Base-by-base conservation (phyloP, 352 stramenopile genomes). In the Globisporangium heterothallicum region DNA sequence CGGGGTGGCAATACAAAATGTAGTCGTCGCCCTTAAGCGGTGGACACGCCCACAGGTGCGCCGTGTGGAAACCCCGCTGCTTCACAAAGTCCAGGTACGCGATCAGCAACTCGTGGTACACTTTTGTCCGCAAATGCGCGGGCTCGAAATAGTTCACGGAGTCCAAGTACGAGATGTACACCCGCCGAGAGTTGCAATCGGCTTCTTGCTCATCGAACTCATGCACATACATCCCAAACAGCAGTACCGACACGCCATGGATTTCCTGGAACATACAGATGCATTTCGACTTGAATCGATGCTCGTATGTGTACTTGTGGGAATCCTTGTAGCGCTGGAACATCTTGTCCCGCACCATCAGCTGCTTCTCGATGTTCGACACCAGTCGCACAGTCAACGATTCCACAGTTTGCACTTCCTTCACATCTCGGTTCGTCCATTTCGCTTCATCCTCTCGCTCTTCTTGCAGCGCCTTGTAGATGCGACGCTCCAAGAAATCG, bases 151-250 rank as follows among this genome's bases (percentile, higher is more conserved):
- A 99, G 59, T 99, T 96, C n/a, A 99, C 96, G 36, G 92, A 98
- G 71, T 99, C 98, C 46, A 99, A 72, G 65, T 99, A 99, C 27
- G 95, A 98, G 45, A 99, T 95, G 70, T 99, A 99, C 30, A 98
- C 89, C 18, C 89, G 85, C 2, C 95, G 82, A 12, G 86, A 77
- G 68, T 99, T 99, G 41, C 95, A 97, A 26, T 84, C 54, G 3
- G 96, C 84, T 71, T 98, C 97, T 53, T 97, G 92, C 56, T 99
- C 92, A 59, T 98, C 97, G 63, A 99, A 99, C 63, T 99, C 97
- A 64, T 99, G 98, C 6, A 99, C 96, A 64, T 99, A 99, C 66
- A 99, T 98, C 38, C 95, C 97, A 68, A 99, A 99, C 0, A 99
- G 71, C 52, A 99, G 90, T 5, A 99, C 95, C 64, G 99, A 98